Conservation (phyloP, 2,329 filamentous ascomycete species). For the Dothideomycetes sp. region DNA sequence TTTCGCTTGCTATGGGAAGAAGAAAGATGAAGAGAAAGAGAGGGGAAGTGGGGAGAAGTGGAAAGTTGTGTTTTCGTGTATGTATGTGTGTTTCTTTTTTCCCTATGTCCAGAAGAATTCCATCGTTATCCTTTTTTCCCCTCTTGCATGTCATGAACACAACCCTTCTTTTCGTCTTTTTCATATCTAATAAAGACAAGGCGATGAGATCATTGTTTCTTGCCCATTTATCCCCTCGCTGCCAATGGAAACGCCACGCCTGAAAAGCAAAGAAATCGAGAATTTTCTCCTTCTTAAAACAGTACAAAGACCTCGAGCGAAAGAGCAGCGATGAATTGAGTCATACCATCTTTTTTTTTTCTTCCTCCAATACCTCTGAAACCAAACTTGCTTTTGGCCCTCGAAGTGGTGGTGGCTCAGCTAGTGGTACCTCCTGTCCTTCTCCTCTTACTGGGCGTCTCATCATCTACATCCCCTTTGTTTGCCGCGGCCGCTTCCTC, state of each 20-base stretch:
- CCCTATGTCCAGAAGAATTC: no score
- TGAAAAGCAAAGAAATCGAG: not conserved
- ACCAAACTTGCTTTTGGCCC: no score
- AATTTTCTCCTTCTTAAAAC: not conserved
- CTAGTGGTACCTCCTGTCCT: no score
- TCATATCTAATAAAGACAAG: no score
- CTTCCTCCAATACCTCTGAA: not conserved
- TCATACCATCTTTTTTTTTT: not conserved
- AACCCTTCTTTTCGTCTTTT: not conserved
- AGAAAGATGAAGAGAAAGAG: not conserved
- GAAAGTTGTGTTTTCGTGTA: no score
- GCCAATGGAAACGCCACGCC: no score
- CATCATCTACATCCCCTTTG: constrained; percentile 16
- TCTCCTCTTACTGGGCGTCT: constrained; percentile 20
- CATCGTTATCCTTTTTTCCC: not conserved
- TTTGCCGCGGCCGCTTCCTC: constrained; percentile 12
- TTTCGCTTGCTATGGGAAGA: no score
- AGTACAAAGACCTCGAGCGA: not conserved
- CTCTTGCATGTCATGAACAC: not conserved
- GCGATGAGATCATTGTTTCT: no score
- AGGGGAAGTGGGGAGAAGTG: not conserved
- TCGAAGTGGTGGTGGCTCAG: no score
- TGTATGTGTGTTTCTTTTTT: no score
- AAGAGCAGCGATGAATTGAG: not conserved
- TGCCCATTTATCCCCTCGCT: no score